Evolutionary conservation across 768 basidiomycete genomes (phyloP).

Genomic region (Mycena sanguinolenta): DNA sequence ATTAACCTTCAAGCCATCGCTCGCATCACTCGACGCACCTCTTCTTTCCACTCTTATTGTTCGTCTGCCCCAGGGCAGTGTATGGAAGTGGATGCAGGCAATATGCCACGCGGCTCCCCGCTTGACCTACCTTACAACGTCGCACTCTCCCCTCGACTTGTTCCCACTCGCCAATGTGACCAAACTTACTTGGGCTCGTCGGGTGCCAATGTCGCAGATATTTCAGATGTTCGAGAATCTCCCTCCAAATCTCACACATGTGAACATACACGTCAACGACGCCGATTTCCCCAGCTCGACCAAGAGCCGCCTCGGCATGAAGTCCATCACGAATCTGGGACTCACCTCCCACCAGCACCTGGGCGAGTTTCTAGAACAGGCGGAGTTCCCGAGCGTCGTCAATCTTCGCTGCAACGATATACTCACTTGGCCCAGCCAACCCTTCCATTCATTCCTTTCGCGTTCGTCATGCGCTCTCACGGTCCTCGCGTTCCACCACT

Average conservation of each 20-base stretch:
- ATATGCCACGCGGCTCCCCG: conserved; percentile 18
- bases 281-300: conserved; percentile 8
- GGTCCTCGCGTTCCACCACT: conserved; percentile 3
- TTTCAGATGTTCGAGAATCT: conserved; percentile 22
- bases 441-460: conserved; percentile 19
- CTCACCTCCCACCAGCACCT: conserved; percentile 5
- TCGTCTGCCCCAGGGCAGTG: no score
- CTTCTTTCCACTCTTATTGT: conserved; percentile 16
- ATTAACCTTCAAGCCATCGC: no score
- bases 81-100: conserved; percentile 27
- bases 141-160: conserved; percentile 1
- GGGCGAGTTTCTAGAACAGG: no score
- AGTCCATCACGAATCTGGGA: neutral
- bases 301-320: conserved; percentile 14
- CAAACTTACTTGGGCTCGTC: conserved; percentile 13
- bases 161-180: conserved; percentile 21
- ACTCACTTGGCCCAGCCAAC: conserved; percentile 3
- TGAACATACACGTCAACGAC: conserved; percentile 16
- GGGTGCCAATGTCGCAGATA: conserved; percentile 14
- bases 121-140: neutral
- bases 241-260: conserved; percentile 10
- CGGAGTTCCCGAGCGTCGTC: conserved; percentile 7
- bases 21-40: no score
- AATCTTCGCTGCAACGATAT: conserved; percentile 10
- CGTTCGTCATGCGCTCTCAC: conserved; percentile 22